Percentiles rank a stretch among this genome's conserved stretches.
These are phyloP conservation scores for Lomentospora prolificans DNA, from an alignment of 2,329 filamentous ascomycete species.

Conservation along the genomic window DNA sequence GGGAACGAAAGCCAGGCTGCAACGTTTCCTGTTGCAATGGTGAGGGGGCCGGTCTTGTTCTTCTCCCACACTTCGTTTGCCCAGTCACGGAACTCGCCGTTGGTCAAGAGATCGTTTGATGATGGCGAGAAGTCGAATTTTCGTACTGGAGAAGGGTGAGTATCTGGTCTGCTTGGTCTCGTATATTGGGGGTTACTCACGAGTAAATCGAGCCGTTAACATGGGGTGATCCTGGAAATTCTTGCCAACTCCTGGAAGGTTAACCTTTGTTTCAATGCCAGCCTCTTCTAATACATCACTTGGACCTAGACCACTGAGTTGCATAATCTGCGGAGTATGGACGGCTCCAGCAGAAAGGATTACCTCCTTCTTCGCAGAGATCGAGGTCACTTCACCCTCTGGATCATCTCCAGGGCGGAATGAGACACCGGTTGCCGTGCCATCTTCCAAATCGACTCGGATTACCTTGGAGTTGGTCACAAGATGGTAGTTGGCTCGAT, in stretches of 20 bases:
- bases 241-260: slow-evolving; percentile 46
- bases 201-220: slow-evolving; percentile 8
- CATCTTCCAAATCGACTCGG: slow-evolving; percentile 15
- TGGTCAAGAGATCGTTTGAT: slow-evolving; percentile 8
- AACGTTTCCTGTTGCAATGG: slow-evolving; percentile 23
- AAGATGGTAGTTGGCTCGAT: slow-evolving; percentile 17
- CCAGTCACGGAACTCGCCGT: slow-evolving; percentile 13
- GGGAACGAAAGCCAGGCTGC: slow-evolving; percentile 26
- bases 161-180: not conserved
- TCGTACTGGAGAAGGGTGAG: not conserved
- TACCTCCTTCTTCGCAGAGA: slow-evolving; percentile 31
- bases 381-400: slow-evolving; percentile 11
- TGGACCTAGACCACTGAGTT: slow-evolving; percentile 39
- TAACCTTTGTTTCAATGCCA: slow-evolving; percentile 33
- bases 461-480: slow-evolving; percentile 16
- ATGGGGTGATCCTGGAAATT: slow-evolving; percentile 44
- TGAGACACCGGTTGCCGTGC: slow-evolving; percentile 18
- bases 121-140: slow-evolving; percentile 16
- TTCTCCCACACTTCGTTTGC: slow-evolving; percentile 10
- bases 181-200: no score
- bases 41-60: slow-evolving; percentile 18
- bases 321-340: slow-evolving; percentile 40
- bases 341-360: slow-evolving; percentile 40
- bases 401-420: slow-evolving; percentile 11
- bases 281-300: slow-evolving; percentile 28